Evolutionary conservation across 331 rosid species (phyloP).

Genomic region (Pyrus hybrid): DNA sequence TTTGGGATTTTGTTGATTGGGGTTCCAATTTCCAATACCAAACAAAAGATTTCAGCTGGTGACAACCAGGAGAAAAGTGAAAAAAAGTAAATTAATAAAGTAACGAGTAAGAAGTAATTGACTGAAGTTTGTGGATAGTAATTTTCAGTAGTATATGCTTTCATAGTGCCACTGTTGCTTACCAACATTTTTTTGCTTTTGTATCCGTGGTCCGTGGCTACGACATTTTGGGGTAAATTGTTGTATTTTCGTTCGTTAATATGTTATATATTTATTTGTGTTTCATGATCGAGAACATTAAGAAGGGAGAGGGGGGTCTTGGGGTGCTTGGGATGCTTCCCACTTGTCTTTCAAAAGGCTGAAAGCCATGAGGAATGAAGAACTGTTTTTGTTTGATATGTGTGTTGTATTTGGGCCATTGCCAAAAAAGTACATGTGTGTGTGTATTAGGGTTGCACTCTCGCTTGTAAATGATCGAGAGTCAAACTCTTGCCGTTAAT

Average conservation of each 20-base stretch:
- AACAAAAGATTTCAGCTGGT: slow-evolving; percentile 36
- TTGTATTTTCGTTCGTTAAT: slow-evolving; percentile 15
- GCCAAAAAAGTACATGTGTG: slow-evolving; percentile 1
- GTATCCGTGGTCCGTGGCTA: no score
- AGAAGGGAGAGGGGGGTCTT: not conserved
- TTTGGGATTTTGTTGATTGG: slow-evolving; percentile 53
- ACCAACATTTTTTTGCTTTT: slow-evolving; percentile 4
- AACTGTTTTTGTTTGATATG: slow-evolving; percentile 51
- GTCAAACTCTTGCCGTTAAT: not conserved
- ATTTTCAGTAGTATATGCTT: slow-evolving; percentile 22
- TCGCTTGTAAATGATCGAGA: not conserved
- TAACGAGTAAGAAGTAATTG: slow-evolving; percentile 22
- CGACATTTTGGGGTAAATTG: not conserved
- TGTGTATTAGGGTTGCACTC: slow-evolving; percentile 11
- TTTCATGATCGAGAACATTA: slow-evolving; percentile 1
- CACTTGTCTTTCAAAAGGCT: slow-evolving; percentile 46
- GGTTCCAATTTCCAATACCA: slow-evolving; percentile 55
- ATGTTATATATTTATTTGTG: slow-evolving; percentile 2
- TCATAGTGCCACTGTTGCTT: slow-evolving; percentile 28
- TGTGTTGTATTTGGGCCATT: slow-evolving; percentile 52
- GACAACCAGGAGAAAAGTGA: slow-evolving; percentile 38
- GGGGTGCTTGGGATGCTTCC: slow-evolving; percentile 58
- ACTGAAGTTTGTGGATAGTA: slow-evolving; percentile 23
- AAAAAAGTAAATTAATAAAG: slow-evolving; percentile 34
- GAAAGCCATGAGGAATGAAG: slow-evolving; percentile 52